Evolutionary conservation across 2,329 filamentous ascomycete genomes (phyloP), one percentile per base, ranked within the genome.

Genomic region (Gremmenia infestans): DNA sequence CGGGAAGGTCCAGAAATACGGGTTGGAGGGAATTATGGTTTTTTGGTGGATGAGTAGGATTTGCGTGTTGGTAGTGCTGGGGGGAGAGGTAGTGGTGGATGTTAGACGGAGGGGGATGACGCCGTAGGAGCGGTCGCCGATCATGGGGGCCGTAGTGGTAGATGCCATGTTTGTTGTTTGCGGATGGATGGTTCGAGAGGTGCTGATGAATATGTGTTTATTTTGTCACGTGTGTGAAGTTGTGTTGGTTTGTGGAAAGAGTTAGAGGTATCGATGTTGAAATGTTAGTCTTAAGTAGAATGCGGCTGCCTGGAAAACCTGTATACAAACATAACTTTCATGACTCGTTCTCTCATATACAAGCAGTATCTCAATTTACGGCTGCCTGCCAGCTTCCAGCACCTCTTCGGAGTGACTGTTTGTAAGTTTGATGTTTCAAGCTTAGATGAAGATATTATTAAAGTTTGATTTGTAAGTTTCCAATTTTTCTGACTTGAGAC

Each of bases 71-170:
- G 40, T 36, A 19, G 19, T 11, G 15, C 22, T 51, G 11, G 39
- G 36, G 11, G 40, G 52, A 28, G 14, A 23, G 8, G 35, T 17
- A 15, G 14, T 23, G 8, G 35, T 17, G 5, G 35, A 28, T 28
- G 14, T 15, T 14, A 40, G 35, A 37, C 49, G 49, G 12, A 51
- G 49, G 11, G 49, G 35, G 17, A 51, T 22, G 37, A 51, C 5
- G 37, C 49, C 49, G 37, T 51, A 51, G 37, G 35, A 51, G 49
- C 37, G 49, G 19, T 51, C 51, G n/a, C 42, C 42, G 11, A 32
- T 47, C 14, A 22, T 15, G 45, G 45, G 40, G 4, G 15, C 15
- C 6, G 17, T 32, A 22, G 7, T 9, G 12, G 45, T 47, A 14
- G 37, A 15, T 6, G 14, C 8, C 5, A 9, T 40, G 14, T 40